Conservation (phyloP, 106 monocot genomes). For the Alisma plantagoaquatica region DNA sequence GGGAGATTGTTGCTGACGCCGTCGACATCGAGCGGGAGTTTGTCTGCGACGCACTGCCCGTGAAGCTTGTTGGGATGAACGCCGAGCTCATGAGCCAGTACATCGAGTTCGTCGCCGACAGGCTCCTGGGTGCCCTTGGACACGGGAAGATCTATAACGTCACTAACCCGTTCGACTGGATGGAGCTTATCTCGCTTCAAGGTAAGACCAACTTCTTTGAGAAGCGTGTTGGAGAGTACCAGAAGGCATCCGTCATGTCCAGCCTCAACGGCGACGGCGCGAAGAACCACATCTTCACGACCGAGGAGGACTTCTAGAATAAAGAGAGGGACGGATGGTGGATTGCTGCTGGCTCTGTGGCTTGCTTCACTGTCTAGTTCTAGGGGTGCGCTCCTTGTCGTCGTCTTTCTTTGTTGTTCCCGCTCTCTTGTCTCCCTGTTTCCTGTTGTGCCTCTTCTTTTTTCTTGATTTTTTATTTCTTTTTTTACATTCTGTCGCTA, state of each 20-base stretch:
- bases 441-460: no score
- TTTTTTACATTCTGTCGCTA: no score
- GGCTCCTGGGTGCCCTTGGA: constrained; percentile 22
- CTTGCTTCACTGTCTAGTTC: no score
- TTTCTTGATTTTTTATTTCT: no score
- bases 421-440: no score
- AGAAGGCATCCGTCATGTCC: constrained; percentile 69
- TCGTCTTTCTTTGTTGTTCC: no score
- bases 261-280: constrained; percentile 23
- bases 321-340: no score
- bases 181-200: constrained; percentile 48
- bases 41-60: constrained; percentile 52
- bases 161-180: constrained; percentile 32
- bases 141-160: constrained; percentile 19
- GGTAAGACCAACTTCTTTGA: constrained; percentile 62
- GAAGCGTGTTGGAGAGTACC: constrained; percentile 47
- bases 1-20: constrained; percentile 50
- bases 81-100: constrained; percentile 32
- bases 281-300: constrained; percentile 37
- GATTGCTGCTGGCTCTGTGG: no score
- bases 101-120: constrained; percentile 37
- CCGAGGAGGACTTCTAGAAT: constrained; percentile 77
- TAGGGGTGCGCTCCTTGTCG: no score
- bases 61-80: constrained; percentile 57
- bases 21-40: constrained; percentile 65